Evolutionary conservation across 768 basidiomycete species (phyloP), one percentile per base, ranked within the genome.

Genomic region (Phylloporus sp.): DNA sequence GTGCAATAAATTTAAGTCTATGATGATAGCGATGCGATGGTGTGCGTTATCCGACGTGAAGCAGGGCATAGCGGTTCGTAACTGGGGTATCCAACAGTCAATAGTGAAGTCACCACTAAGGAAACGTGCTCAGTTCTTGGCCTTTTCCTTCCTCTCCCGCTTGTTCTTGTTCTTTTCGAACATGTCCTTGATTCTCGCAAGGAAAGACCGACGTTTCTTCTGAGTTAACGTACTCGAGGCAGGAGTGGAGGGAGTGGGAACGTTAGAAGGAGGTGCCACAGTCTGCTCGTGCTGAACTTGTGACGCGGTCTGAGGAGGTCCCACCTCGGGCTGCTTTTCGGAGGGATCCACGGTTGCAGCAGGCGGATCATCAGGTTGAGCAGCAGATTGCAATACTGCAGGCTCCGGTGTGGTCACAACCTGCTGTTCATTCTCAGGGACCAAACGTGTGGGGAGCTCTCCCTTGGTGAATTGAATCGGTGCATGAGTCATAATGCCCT

Each of bases 181-280:
- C 6, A 82, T 59, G 35, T 73, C 61, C 60, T 79, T 84, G 46
- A 74, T 60, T 58, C 74, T 83, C 23, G 76, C 76, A 47, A 86
- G 74, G 27, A 85, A 61, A 15, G 82, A 82, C 6, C 67, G 62
- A 40, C 72, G 72, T 62, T 81, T 84, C 71, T 82, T 82, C 15
- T 63, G 66, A n/a, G 56, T 57, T 13, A 58, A 47, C 2, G 73
- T 70, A 20, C 68, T 72, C 9, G 76, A 73, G 24, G 75, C 58
- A 3, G 68, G 56, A 7, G 65, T 61, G 24, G 69, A 60, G 8
- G 50, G 12, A 13, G 67, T 27, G 27, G 61, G 18, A 8, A 22
- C 49, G 11, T 46, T 47, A 22, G 53, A 35, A 39, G 48, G 7
- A 46, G 51, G 35, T 28, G 38, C n/a, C 13, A 48, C 44, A 13